Percentiles rank a stretch among this genome's conserved stretches.
Evolutionary conservation across 352 stramenopile species (phyloP).

Genomic region (Phytopythium chamaehyphon): DNA sequence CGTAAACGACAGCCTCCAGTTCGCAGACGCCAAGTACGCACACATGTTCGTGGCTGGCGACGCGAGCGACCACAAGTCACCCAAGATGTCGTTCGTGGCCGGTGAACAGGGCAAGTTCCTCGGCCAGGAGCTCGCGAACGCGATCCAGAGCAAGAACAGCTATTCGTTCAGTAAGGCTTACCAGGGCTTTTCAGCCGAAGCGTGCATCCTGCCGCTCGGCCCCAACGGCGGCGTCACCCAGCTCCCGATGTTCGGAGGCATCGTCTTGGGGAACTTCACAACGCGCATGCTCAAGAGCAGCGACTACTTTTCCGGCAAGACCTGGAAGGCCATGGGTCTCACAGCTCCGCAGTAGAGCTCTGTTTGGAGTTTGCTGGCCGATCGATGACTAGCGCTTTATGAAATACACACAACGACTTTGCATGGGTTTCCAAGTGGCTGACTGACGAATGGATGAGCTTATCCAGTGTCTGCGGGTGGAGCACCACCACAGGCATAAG

Average conservation of each 20-base stretch:
- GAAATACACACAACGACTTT: too few relatives aligned
- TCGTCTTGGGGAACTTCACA: conserved; percentile 47
- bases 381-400: neutral
- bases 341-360: conserved; percentile 14
- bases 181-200: conserved; percentile 7
- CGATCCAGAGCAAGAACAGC: conserved; percentile 21
- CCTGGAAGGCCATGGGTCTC: conserved; percentile 26
- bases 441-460: too few relatives aligned
- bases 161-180: conserved; percentile 22
- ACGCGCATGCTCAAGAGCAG: conserved; percentile 43
- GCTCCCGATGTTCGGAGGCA: conserved; percentile 39
- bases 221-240: conserved; percentile 46
- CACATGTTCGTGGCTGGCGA: conserved; percentile 59
- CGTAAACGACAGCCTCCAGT: conserved; percentile 45
- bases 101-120: conserved; percentile 40
- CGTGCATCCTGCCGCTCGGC: conserved; percentile 39
- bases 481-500: too few relatives aligned
- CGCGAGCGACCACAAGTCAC: conserved; percentile 37
- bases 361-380: neutral
- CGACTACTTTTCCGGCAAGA: conserved; percentile 33
- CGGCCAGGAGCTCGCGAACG: conserved; percentile 23
- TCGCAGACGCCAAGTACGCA: conserved; percentile 35
- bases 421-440: too few relatives aligned
- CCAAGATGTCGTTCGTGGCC: conserved; percentile 42
- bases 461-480: too few relatives aligned